Base-by-base conservation (phyloP, 176 grass and related monocot genomes). In the Panicum miliaceum region DNA sequence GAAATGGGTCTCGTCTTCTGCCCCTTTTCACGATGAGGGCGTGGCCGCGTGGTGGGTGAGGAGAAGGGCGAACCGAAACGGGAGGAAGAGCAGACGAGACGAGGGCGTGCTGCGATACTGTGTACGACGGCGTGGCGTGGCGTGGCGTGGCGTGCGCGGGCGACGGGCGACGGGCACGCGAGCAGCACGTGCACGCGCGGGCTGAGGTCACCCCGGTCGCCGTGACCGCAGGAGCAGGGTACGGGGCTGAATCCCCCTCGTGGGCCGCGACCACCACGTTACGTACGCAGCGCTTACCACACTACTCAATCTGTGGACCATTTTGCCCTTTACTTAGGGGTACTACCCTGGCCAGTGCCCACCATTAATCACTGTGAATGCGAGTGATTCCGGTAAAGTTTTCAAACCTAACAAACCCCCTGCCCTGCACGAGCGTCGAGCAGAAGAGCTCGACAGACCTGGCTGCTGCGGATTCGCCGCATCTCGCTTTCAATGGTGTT, bases 171-270 rank as follows among this genome's bases (percentile, higher is more conserved):
- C 7, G 22, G 40, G 85, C 76, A 78, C 76, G 76, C 69, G 70
- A 32, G 53, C 75, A 65, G 70, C 81, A 91, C 81, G 85, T 88
- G 85, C 89, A 64, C 56, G 70, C 81, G 56, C 71, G 46, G 85
- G 56, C 15, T 70, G 54, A 68, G 70, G 56, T 73, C 81, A 48
- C 12, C 56, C 15, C 54, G 50, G 32, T 66, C 86, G 64, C 7
- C 64, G 29, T 52, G 64, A 60, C 64, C 64, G 50, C 50, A 66
- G 60, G 56, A 41, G 42, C 58, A 66, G 71, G 68, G 57, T 9
- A 34, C 70, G 29, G 29, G 45, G 40, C 27, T 8, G 14, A 8
- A 36, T 25, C 35, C 59, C 52, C 82, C 82, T 89, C 78, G 83
- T 79, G 70, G 20, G 51, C 68, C 83, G 83, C 58, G 36, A 78